Evolutionary conservation across 1,284 basidiomycete species (phyloP).

Genomic region (Pseudozyma thailandica): DNA sequence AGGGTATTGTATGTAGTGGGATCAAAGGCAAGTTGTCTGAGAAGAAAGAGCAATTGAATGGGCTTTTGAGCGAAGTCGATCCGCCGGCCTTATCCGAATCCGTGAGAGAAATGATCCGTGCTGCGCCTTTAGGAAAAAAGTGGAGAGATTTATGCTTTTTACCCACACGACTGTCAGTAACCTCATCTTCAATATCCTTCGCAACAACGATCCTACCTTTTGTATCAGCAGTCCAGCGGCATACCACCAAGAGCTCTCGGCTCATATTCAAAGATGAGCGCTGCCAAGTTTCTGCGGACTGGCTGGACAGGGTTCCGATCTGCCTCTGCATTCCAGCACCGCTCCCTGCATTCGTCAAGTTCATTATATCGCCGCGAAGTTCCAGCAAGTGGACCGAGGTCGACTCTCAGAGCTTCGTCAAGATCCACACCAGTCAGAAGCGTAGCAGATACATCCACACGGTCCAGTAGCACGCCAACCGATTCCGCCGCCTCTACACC

Average conservation of each 20-base stretch:
- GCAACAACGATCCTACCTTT: too few species aligned
- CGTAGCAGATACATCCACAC: not conserved
- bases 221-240: too few species aligned
- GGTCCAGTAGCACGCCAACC: not conserved
- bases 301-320: slow-evolving; percentile 7
- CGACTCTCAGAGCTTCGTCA: slow-evolving; percentile 6
- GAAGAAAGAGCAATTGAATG: not conserved
- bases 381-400: not conserved
- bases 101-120: not conserved
- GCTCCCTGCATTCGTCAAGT: slow-evolving; percentile 10
- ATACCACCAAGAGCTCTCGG: too few species aligned
- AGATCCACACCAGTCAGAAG: not conserved
- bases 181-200: too few species aligned
- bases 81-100: slow-evolving; percentile 7
- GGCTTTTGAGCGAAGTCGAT: not conserved
- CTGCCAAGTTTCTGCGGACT: slow-evolving; percentile 2
- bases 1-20: not conserved
- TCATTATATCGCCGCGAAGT: slow-evolving; percentile 7
- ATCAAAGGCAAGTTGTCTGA: not conserved
- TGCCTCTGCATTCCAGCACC: not conserved
- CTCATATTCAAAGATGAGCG: too few species aligned
- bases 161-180: too few species aligned
- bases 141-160: slow-evolving; percentile 6
- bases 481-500: slow-evolving; percentile 7
- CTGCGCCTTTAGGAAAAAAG: not conserved